Percentiles rank a stretch among this genome's conserved stretches.
Conservation (phyloP, 306 rosid genomes). For the Vachellia collinsii region DNA sequence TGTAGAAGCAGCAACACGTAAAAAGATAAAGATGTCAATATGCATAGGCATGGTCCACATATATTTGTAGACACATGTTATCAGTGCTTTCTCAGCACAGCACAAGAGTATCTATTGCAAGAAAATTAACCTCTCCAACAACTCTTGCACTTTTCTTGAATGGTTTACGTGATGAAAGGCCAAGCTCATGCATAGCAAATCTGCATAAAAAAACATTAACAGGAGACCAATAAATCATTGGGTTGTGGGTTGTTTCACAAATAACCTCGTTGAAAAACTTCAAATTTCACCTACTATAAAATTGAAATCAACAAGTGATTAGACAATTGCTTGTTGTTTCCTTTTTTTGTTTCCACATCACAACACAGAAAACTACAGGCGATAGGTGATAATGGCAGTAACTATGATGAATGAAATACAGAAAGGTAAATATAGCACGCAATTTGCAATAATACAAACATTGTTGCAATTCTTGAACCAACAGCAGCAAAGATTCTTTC, state of each 20-base stretch:
- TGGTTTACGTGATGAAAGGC: slow-evolving; percentile 84
- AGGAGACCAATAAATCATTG: background rate
- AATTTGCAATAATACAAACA: slow-evolving; percentile 15
- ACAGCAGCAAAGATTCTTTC: slow-evolving; percentile 13
- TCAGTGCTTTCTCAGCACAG: slow-evolving; percentile 1
- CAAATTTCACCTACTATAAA: slow-evolving; percentile 29
- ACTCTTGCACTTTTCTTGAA: slow-evolving; percentile 99
- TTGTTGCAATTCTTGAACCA: slow-evolving; percentile 19
- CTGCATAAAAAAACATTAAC: slow-evolving; percentile 50
- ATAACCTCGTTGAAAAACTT: slow-evolving; percentile 14
- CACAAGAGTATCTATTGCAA: slow-evolving; percentile 22
- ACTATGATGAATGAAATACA: slow-evolving; percentile 6
- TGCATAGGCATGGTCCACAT: slow-evolving; percentile 7
- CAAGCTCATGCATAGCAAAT: slow-evolving; percentile 96
- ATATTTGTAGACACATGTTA: slow-evolving; percentile 26
- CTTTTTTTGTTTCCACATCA: background rate
- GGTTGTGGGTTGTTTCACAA: slow-evolving; percentile 34
- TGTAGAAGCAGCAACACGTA: slow-evolving; percentile 43
- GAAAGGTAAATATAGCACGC: background rate
- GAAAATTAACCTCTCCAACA: slow-evolving; percentile 88
- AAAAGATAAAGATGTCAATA: background rate
- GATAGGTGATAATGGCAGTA: slow-evolving; percentile 9
- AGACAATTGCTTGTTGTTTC: background rate
- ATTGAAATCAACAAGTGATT: background rate
- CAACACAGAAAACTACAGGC: slow-evolving; percentile 4